Conservation (phyloP, 345 rosid genomes). For the Raphanus raphanistrum region DNA sequence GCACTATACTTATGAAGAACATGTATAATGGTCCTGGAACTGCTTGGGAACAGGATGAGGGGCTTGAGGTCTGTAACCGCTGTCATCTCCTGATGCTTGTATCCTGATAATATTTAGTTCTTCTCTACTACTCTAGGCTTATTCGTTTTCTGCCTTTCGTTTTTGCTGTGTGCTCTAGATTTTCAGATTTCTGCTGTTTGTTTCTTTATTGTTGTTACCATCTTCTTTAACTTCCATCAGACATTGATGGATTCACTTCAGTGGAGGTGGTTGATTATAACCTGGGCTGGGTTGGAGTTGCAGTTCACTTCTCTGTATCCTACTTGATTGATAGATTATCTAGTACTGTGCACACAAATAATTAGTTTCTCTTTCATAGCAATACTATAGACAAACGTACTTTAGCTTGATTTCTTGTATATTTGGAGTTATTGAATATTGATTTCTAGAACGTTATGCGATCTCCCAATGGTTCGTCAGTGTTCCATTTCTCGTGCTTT, state of each 20-base stretch:
- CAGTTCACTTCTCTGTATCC: slow-evolving; percentile 58
- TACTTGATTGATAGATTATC: slow-evolving; percentile 32
- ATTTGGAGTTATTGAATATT: background rate
- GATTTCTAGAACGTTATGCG: background rate
- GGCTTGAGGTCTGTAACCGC: slow-evolving; percentile 97
- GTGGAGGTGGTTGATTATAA: slow-evolving; percentile 56
- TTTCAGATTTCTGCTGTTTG: slow-evolving; percentile 4
- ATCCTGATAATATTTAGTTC: slow-evolving; percentile 60
- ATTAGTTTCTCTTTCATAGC: background rate
- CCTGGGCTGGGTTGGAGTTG: slow-evolving; percentile 47
- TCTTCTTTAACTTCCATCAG: slow-evolving; percentile 63
- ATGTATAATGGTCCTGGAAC: slow-evolving; percentile 96
- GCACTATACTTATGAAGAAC: slow-evolving; percentile 87
- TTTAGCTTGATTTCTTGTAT: background rate
- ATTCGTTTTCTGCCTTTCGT: background rate
- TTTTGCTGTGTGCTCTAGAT: slow-evolving; percentile 20
- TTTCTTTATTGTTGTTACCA: slow-evolving; percentile 31
- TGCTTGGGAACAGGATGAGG: slow-evolving; percentile 98
- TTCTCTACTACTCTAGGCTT: background rate
- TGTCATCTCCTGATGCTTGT: slow-evolving; percentile 71
- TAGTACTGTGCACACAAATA: background rate
- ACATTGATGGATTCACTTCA: slow-evolving; percentile 51
- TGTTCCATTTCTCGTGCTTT: background rate
- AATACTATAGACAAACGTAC: background rate
- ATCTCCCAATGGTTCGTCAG: background rate